A percentile compares a stretch with the other conserved stretches of the same genome.
phyloP scores from a whole-genome alignment of 2,329 filamentous ascomycete genomes.

The Fusarium globosum region DNA sequence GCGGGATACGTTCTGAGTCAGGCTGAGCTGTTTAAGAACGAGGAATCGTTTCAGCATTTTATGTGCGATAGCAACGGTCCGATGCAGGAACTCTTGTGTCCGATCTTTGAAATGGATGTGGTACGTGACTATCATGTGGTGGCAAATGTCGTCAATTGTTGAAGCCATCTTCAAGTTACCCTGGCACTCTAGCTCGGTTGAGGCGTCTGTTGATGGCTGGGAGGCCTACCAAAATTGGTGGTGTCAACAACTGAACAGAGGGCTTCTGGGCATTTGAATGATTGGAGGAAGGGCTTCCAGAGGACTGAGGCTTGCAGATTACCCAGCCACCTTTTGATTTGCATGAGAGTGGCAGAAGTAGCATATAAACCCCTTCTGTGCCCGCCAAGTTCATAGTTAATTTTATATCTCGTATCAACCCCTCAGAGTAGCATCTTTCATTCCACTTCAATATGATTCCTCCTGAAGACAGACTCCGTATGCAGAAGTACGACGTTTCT shows the following conservation, averaged over 20 bases:
- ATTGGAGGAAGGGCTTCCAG: accelerated
- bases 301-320: neutral
- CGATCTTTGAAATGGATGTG: neutral
- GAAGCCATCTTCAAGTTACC: neutral
- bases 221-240: neutral
- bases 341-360: accelerated
- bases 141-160: accelerated
- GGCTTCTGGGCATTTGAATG: neutral
- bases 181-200: neutral
- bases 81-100: neutral
- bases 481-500: neutral
- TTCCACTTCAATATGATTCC: neutral
- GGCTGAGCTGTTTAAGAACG: neutral
- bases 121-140: accelerated
- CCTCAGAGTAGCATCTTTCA: neutral
- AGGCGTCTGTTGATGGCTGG: neutral
- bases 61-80: neutral
- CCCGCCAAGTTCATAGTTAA: neutral
- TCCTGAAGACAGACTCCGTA: neutral
- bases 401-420: accelerated
- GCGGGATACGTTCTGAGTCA: neutral
- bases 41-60: neutral
- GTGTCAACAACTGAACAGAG: too few relatives aligned
- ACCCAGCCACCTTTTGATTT: accelerated
- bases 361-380: neutral